Conservation (phyloP, 257 asterid species). For the Linaria vulgaris region DNA sequence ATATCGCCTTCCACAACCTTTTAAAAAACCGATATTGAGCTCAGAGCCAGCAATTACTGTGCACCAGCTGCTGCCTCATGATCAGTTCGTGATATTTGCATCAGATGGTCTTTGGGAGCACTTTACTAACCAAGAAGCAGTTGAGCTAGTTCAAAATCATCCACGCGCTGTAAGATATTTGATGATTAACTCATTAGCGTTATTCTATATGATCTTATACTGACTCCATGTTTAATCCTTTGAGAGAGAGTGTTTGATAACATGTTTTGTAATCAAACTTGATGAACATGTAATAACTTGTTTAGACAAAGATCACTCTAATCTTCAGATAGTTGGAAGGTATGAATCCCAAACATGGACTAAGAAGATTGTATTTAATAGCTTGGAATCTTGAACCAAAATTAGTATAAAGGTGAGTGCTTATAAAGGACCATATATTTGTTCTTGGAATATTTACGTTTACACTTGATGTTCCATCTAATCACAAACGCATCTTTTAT, state of each 20-base stretch:
- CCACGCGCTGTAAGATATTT: conserved; percentile 54
- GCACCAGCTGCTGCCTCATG: conserved; percentile 62
- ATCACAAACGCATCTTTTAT: no score
- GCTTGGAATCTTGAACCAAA: no score
- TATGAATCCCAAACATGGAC: no score
- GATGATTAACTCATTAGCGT: not conserved
- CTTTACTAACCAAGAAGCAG: conserved; percentile 76
- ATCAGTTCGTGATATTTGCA: conserved; percentile 72
- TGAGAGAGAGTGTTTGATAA: no score
- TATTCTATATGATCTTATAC: conserved; percentile 1
- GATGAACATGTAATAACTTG: not conserved
- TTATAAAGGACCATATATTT: no score
- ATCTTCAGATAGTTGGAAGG: no score
- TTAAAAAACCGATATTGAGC: conserved; percentile 63
- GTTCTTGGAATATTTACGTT: no score
- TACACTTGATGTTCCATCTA: no score
- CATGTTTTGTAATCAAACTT: no score
- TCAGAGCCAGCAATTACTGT: conserved; percentile 64
- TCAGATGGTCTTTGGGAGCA: conserved; percentile 94
- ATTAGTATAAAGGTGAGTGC: no score
- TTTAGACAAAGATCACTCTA: not conserved
- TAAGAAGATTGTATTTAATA: no score
- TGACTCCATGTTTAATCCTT: no score
- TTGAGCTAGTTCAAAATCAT: conserved; percentile 65
- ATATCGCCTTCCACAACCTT: conserved; percentile 66